Evolutionary conservation across 2,329 filamentous ascomycete species (phyloP).

Genomic region (Penicillium polonicum): DNA sequence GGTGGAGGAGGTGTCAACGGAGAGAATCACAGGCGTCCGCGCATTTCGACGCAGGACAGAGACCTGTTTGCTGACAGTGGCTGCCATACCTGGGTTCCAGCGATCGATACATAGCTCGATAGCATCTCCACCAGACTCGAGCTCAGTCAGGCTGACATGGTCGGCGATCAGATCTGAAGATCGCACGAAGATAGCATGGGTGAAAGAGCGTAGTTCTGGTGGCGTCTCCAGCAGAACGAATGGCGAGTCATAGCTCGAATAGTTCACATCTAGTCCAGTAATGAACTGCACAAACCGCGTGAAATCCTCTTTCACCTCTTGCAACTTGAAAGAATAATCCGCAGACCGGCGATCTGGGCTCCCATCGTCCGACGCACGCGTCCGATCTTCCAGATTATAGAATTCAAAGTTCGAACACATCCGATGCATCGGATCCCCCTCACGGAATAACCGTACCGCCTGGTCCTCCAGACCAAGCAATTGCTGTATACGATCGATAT

Average conservation of each 20-base stretch:
- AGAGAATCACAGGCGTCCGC: slow-evolving; percentile 57
- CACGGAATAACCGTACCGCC: slow-evolving; percentile 43
- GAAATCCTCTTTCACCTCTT: slow-evolving; percentile 60
- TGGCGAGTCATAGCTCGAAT: slow-evolving; percentile 58
- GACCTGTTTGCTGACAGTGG: slow-evolving; percentile 55
- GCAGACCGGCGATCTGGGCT: slow-evolving; percentile 47
- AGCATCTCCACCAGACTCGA: slow-evolving; percentile 60
- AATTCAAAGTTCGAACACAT: slow-evolving; percentile 50
- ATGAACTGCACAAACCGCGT: slow-evolving; percentile 59
- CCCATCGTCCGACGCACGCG: slow-evolving; percentile 31
- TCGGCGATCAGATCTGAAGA: slow-evolving; percentile 37
- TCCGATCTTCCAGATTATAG: slow-evolving; percentile 51
- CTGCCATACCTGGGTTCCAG: slow-evolving; percentile 53
- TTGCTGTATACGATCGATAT: slow-evolving; percentile 41
- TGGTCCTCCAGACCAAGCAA: slow-evolving; percentile 47
- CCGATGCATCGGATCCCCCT: slow-evolving; percentile 47
- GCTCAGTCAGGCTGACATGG: slow-evolving; percentile 48
- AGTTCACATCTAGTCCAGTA: slow-evolving; percentile 53
- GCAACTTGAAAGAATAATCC: slow-evolving; percentile 50
- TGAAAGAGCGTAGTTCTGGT: slow-evolving; percentile 55
- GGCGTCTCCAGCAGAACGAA: slow-evolving; percentile 61
- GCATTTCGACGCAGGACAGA: slow-evolving; percentile 58
- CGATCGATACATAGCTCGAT: slow-evolving; percentile 61
- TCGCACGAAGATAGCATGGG: slow-evolving; percentile 42
- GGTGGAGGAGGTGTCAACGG: slow-evolving; percentile 46